Base-by-base conservation (phyloP, 2,329 filamentous ascomycete species). In the Sarocladium kiliense region DNA sequence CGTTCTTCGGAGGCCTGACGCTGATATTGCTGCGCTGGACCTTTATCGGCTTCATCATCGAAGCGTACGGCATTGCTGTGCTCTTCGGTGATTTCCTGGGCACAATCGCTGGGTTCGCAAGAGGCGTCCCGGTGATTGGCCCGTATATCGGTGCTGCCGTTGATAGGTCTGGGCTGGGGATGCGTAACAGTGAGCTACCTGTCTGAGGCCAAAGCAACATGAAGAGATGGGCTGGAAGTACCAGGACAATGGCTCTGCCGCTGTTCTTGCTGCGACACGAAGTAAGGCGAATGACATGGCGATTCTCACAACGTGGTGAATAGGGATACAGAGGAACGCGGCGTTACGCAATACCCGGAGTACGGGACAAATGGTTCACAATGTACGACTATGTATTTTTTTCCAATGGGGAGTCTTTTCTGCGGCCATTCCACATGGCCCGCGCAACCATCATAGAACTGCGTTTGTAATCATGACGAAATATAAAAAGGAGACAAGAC, bases 31-130 rank as follows among this genome's bases (percentile, higher is more conserved):
- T 96, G 65, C 84, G 88, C 58, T 99, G 94, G 92, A 89, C 94
- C 0, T 80, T 99, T 55, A 82, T 94, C 59, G 94, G 94, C 26
- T 99, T 99, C 74, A 65, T 88, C 56, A 82, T 97, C 63, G 94
- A 99, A 73, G 73, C 93, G 3, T 97, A 97, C 73, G 94, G 94
- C 27, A 93, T 99, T 61, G 81, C 95, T 62, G 82, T 97, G 53
- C 76, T 99, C 34, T 99, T 99, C 74, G 94, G 94, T 34, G 94
- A 99, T 72, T 97, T 97, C 74, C 81, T 97, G 57, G 89, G 91
- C 50, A 97, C 93, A 19, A 92, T 97, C 61, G 89, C 88, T 0
- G 84, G 89, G 16, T 96, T 97, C 66, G 89, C 90, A 37, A 85
- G 89, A 56, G 91, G 89, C 58, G 74, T 96, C 11, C 93, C 94